These are phyloP conservation scores for Monosporascus sp. DNA, from an alignment of 2,329 filamentous ascomycete genomes.

Conservation along the genomic window DNA sequence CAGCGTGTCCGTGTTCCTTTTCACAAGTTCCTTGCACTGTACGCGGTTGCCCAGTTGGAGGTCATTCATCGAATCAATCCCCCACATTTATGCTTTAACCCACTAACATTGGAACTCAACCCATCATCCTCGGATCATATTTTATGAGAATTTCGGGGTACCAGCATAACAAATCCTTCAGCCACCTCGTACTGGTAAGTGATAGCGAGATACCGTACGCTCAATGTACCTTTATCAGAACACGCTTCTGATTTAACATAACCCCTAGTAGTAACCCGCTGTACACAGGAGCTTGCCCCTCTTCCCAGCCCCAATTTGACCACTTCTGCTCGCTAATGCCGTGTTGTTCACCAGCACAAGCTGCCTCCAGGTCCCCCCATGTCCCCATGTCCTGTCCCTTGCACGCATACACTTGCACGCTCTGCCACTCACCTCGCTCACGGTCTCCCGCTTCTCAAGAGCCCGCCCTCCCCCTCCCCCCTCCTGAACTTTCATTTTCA, in stretches of 20 bases:
- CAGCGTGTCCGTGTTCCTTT: not conserved
- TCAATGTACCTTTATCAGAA: not conserved
- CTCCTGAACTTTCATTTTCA: slow-evolving; percentile 1
- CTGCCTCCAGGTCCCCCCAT: not conserved
- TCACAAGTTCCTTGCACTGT: not conserved
- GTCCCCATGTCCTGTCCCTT: not conserved
- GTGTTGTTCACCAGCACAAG: not conserved
- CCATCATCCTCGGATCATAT: not conserved
- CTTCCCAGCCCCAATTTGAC: slow-evolving; percentile 1
- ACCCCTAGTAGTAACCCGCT: not conserved
- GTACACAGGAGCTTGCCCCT: not conserved
- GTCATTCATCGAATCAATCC: not conserved
- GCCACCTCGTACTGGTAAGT: not conserved
- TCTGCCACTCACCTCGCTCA: not conserved
- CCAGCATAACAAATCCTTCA: not conserved
- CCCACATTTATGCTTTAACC: slow-evolving; percentile 1
- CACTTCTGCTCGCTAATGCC: not conserved
- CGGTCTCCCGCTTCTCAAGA: not conserved
- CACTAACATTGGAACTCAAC: not conserved
- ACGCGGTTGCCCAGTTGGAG: not conserved
- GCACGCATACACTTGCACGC: not conserved
- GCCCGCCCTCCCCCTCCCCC: not conserved
- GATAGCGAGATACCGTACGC: not conserved
- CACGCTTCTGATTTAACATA: not conserved
- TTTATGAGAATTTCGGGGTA: not conserved